Percentiles rank a stretch among this genome's conserved stretches.
Evolutionary conservation across 106 monocot genomes (phyloP).

Genomic region (Dendrobium catenatum): DNA sequence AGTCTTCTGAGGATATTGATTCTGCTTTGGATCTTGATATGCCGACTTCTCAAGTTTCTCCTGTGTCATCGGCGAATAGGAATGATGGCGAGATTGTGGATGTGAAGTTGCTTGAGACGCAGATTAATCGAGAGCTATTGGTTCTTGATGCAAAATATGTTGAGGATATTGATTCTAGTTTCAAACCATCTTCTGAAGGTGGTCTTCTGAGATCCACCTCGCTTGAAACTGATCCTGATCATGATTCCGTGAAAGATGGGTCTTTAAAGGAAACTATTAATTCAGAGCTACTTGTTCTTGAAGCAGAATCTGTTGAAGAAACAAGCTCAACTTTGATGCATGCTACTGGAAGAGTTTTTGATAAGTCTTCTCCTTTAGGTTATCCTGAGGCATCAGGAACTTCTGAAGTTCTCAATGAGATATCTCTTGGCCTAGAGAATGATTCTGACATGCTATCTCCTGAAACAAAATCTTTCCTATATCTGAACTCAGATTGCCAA

Average conservation of each 20-base stretch:
- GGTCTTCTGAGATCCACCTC: not conserved
- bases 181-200: not conserved
- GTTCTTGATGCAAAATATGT: conserved; percentile 16
- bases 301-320: not conserved
- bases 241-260: not conserved
- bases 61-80: not conserved
- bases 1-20: conserved; percentile 36
- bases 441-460: not conserved
- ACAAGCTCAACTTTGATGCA: not conserved
- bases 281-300: not conserved
- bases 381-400: not conserved
- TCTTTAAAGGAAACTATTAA: not conserved
- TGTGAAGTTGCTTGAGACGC: not conserved
- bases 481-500: not conserved
- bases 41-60: not conserved
- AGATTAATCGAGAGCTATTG: conserved; percentile 16
- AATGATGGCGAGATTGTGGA: not conserved
- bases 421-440: not conserved
- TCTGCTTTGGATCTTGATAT: conserved; percentile 10
- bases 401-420: not conserved
- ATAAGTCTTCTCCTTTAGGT: not conserved
- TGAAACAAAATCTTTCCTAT: not conserved
- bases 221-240: not conserved
- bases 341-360: too few relatives aligned
- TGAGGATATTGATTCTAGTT: conserved; percentile 16